Evolutionary conservation across 2,329 filamentous ascomycete genomes (phyloP).

Genomic region (Colletotrichum magnum): DNA sequence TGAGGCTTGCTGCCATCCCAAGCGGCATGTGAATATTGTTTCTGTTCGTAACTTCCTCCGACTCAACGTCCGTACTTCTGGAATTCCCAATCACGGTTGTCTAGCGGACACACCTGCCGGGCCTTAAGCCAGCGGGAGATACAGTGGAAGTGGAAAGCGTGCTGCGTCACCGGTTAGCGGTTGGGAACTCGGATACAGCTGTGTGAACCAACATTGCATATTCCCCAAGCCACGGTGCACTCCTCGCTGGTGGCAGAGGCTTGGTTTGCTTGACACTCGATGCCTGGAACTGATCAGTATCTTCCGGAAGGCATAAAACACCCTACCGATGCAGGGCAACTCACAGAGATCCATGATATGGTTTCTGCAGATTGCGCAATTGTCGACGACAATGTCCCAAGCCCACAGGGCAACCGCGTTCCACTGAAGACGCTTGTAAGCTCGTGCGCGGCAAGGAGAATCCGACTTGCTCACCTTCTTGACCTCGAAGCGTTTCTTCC

Average conservation of each 20-base stretch:
- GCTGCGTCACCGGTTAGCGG: slow-evolving; percentile 66
- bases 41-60: slow-evolving; percentile 46
- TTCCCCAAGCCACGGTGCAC: slow-evolving; percentile 98
- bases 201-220: slow-evolving; percentile 87
- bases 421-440: slow-evolving; percentile 74
- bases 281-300: slow-evolving; percentile 68
- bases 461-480: slow-evolving; percentile 81
- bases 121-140: slow-evolving; percentile 99
- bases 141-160: slow-evolving; percentile 99
- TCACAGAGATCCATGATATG: slow-evolving; percentile 99
- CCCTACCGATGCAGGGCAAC: slow-evolving; percentile 46
- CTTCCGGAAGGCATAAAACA: background rate
- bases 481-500: slow-evolving; percentile 97
- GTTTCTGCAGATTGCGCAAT: slow-evolving; percentile 99
- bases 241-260: slow-evolving; percentile 97
- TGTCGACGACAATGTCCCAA: slow-evolving; percentile 99
- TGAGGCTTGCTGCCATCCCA: background rate
- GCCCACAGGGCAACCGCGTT: slow-evolving; percentile 98
- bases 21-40: background rate
- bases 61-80: slow-evolving; percentile 91
- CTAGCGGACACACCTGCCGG: slow-evolving; percentile 96
- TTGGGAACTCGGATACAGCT: background rate
- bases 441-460: background rate
- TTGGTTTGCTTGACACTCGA: slow-evolving; percentile 99
- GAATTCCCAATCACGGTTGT: slow-evolving; percentile 99